These are phyloP conservation scores for Talaromyces wortmannii DNA, from an alignment of 495 filamentous ascomycete genomes.

Conservation along the genomic window DNA sequence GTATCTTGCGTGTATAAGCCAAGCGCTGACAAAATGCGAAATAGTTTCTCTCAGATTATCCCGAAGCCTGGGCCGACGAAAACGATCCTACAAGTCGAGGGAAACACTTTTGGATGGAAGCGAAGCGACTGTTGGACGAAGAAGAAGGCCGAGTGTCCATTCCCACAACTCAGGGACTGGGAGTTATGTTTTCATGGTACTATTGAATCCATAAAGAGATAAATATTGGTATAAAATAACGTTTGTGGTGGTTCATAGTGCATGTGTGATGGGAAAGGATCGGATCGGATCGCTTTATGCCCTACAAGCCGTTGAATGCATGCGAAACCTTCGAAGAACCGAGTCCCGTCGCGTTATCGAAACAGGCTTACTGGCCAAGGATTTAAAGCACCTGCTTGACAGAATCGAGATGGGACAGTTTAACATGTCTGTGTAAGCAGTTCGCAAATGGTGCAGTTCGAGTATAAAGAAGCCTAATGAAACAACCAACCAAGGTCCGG, in stretches of 20 bases:
- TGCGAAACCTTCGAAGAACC: background rate
- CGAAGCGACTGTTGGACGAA: conserved; percentile 18
- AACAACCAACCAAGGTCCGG: background rate
- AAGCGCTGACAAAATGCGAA: conserved; percentile 1
- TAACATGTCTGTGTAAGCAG: background rate
- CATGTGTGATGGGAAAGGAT: conserved; percentile 24
- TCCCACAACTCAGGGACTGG: conserved; percentile 19
- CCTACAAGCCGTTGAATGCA: conserved; percentile 9
- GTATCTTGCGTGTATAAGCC: background rate
- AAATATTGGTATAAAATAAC: too few species aligned
- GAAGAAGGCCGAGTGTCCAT: conserved; percentile 20
- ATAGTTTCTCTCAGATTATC: conserved; percentile 11
- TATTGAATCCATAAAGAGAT: background rate
- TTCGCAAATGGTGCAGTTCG: background rate
- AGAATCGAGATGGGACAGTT: conserved; percentile 3
- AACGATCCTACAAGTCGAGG: conserved; percentile 11
- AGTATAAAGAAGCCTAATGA: background rate
- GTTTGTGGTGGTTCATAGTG: conserved; percentile 7
- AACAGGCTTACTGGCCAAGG: background rate
- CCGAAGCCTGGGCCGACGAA: conserved; percentile 10
- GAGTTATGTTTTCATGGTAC: conserved; percentile 19
- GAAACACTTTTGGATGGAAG: conserved; percentile 19
- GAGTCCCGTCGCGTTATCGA: background rate
- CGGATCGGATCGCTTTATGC: conserved; percentile 22
- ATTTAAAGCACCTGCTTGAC: background rate